These are phyloP conservation scores for Fusarium lyarnte DNA, from an alignment of 2,329 filamentous ascomycete genomes.

Conservation along the genomic window DNA sequence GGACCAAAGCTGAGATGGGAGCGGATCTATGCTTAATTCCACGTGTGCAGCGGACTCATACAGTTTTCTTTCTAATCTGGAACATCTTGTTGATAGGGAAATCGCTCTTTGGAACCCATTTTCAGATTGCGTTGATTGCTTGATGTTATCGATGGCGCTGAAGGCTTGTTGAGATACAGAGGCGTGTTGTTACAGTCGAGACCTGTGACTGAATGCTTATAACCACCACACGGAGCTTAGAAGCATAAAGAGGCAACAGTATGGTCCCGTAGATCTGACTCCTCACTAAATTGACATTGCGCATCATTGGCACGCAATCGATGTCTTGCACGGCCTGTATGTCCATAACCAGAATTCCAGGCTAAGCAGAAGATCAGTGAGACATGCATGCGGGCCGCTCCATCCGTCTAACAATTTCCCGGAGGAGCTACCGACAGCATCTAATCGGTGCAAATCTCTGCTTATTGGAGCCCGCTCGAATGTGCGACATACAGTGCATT, in stretches of 20 bases:
- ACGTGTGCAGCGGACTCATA: fast-evolving
- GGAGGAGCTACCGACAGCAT: not conserved
- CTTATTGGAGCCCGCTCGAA: not conserved
- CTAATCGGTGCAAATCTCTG: fast-evolving
- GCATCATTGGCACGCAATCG: fast-evolving
- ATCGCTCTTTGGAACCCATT: fast-evolving
- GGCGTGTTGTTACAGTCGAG: not conserved
- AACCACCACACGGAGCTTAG: not conserved
- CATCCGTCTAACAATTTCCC: not conserved
- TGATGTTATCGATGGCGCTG: not conserved
- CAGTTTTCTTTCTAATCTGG: fast-evolving
- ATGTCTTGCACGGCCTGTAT: not conserved
- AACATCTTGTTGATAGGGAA: not conserved
- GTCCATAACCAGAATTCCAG: not conserved
- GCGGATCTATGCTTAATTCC: fast-evolving
- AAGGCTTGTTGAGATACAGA: not conserved
- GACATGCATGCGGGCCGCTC: not conserved
- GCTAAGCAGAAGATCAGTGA: not conserved
- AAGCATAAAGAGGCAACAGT: not conserved
- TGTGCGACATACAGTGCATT: not conserved
- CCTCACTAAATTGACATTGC: fast-evolving
- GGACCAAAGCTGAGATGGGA: not conserved
- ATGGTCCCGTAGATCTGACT: fast-evolving
- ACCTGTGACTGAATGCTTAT: not conserved
- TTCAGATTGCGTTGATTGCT: fast-evolving